Base-by-base conservation (phyloP, 2,329 filamentous ascomycete species). In the Chalara sp. region DNA sequence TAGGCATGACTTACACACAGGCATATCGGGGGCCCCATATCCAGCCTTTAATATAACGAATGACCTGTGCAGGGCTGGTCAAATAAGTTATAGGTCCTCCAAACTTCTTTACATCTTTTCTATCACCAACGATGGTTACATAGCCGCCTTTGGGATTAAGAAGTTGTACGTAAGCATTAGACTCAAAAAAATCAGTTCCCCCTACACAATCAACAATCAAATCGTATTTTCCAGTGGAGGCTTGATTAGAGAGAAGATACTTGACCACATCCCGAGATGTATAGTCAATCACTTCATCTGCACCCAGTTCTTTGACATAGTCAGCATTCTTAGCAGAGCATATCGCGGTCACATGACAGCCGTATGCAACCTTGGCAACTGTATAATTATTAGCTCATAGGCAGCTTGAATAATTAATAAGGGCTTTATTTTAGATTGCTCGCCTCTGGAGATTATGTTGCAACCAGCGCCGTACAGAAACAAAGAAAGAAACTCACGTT, bases 201-300 rank as follows among this genome's bases (percentile, higher is more conserved):
- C 74, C 74, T 37, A 72, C 63, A 48, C 61, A 64, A 46, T 65
- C 61, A 42, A 63, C 50, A 5, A 65, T 30, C 4, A 64, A 50
- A 46, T 63, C 61, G 28, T 51, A 60, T 21, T 56, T 44, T 31
- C 48, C 31, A 28, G 33, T 44, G 8, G 39, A 28, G 29, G 42
- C 32, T 29, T 45, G 51, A 6, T 28, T 35, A 6, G 56, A 47
- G 12, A 57, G 44, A 30, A 62, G 53, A 33, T 49, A 44, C 40
- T 56, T 39, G 2, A 50, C 11, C 1, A 63, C 56, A 43, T 59
- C 47, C 40, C 57, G 39, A 2, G 51, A 55, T 2, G 53, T 62
- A 46, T 65, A 65, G 47, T 65, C 63, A 32, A 65, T 60, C 2
- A 59, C 55, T 46, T 60, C 57, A 44, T 64, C 59, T 2, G 63